phyloP scores from a whole-genome alignment of 2,329 filamentous ascomycete species.

The Colletotrichum coccodes region DNA sequence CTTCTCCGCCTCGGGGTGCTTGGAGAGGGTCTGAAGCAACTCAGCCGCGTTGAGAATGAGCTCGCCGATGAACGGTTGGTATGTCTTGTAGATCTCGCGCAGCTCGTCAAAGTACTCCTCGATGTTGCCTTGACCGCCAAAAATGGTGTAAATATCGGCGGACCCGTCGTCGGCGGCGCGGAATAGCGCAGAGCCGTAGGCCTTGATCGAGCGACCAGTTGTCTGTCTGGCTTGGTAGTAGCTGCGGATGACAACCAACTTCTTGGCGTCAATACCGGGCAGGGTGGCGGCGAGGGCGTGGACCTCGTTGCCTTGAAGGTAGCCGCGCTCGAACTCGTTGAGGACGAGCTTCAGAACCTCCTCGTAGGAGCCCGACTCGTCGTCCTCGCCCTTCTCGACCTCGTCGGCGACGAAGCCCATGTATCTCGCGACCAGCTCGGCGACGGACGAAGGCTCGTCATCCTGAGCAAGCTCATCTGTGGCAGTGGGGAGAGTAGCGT shows the following conservation, averaged over 20 bases:
- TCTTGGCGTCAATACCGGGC: constrained; percentile 93
- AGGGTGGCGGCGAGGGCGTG: constrained; percentile 88
- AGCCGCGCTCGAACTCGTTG: constrained; percentile 96
- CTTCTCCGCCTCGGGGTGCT: constrained; percentile 89
- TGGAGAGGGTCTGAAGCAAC: constrained; percentile 85
- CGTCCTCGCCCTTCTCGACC: constrained; percentile 93
- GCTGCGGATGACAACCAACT: constrained; percentile 86
- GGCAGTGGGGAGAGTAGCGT: constrained; percentile 83
- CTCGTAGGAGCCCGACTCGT: constrained; percentile 86
- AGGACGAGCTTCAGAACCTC: constrained; percentile 92
- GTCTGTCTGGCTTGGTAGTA: constrained; percentile 93
- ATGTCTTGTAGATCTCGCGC: constrained; percentile 89
- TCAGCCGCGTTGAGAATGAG: constrained; percentile 85
- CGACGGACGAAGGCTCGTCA: constrained; percentile 96
- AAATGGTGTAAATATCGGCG: constrained; percentile 91
- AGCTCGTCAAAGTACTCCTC: constrained; percentile 99
- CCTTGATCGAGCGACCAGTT: constrained; percentile 85
- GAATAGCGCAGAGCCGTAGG: constrained; percentile 92
- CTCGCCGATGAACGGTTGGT: constrained; percentile 89
- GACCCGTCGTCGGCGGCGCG: constrained; percentile 86
- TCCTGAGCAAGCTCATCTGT: constrained; percentile 98
- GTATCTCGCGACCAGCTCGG: constrained; percentile 93
- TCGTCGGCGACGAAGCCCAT: constrained; percentile 89
- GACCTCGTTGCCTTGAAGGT: constrained; percentile 94
- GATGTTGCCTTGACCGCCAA: constrained; percentile 97